Conservation (phyloP, 208 protist genomes). For the Chromosphaera perkinsii region DNA sequence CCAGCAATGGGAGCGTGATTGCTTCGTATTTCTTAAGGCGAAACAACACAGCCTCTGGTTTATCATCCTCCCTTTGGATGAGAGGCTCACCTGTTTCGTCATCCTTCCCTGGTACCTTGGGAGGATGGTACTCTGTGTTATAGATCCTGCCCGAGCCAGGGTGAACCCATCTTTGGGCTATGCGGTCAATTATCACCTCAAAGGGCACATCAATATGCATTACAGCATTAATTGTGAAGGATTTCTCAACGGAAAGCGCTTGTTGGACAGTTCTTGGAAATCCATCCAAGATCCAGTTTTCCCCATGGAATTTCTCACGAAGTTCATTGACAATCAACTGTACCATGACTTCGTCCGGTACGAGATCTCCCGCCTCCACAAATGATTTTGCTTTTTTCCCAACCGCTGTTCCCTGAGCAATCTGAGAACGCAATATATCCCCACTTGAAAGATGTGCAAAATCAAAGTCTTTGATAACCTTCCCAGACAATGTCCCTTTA, state of each 20-base stretch:
- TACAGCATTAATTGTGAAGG: not conserved
- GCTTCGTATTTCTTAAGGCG: constrained; percentile 48
- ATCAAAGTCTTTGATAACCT: constrained; percentile 76
- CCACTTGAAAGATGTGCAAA: constrained; percentile 83
- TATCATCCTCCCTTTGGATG: constrained; percentile 81
- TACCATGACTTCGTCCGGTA: constrained; percentile 81
- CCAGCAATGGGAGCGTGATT: constrained; percentile 39
- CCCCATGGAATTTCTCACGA: not conserved
- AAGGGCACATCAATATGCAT: constrained; percentile 44
- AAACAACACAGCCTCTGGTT: constrained; percentile 57
- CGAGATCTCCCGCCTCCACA: constrained; percentile 72
- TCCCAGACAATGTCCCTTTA: constrained; percentile 83
- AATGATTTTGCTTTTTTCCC: constrained; percentile 62
- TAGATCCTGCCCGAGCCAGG: constrained; percentile 79
- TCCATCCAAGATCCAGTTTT: constrained; percentile 81
- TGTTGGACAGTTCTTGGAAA: constrained; percentile 83
- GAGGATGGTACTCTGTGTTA: constrained; percentile 78
- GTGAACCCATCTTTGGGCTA: constrained; percentile 63
- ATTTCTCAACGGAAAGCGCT: constrained; percentile 73
- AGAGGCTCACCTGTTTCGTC: constrained; percentile 85
- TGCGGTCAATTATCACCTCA: not conserved
- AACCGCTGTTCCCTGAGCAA: constrained; percentile 52
- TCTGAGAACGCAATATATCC: constrained; percentile 78
- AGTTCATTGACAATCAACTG: constrained; percentile 59
- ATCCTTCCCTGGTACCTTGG: constrained; percentile 71